Evolutionary conservation across 2,329 filamentous ascomycete genomes (phyloP).

Genomic region (Plectosphaerella plurivora): DNA sequence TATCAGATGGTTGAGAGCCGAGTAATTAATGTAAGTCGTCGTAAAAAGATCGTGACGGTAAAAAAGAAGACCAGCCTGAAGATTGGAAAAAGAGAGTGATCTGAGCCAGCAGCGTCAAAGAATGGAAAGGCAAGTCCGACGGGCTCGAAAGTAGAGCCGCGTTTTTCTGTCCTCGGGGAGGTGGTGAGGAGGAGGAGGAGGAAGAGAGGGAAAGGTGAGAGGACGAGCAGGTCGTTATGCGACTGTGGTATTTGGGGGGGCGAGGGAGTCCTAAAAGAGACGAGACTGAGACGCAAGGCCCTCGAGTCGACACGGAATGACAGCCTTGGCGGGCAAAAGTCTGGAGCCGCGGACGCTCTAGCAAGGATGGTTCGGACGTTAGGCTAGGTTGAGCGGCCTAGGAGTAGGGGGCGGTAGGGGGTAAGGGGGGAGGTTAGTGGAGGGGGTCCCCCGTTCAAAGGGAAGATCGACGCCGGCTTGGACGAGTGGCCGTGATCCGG

Average conservation of each 20-base stretch:
- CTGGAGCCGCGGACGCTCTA: neutral
- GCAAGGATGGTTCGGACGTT: neutral
- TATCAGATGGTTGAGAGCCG: neutral
- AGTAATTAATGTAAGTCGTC: constrained; percentile 4
- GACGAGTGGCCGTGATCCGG: constrained; percentile 9
- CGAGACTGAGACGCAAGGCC: constrained; percentile 6
- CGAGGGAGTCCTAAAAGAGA: constrained; percentile 31
- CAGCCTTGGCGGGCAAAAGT: constrained; percentile 7
- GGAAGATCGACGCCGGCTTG: constrained; percentile 2
- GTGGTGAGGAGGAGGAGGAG: constrained; percentile 9
- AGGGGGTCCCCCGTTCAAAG: neutral
- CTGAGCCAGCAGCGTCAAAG: constrained; percentile 56
- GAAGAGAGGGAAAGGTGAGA: constrained; percentile 5
- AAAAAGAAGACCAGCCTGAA: constrained; percentile 15
- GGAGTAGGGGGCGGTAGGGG: too few species aligned
- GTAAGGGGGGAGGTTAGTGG: too few species aligned
- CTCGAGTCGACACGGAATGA: constrained; percentile 1
- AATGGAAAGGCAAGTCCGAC: constrained; percentile 35
- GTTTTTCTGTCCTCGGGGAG: neutral
- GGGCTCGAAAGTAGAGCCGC: constrained; percentile 23
- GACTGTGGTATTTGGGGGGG: constrained; percentile 16
- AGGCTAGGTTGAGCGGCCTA: neutral
- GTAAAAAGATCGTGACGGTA: constrained; percentile 21
- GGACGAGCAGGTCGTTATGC: neutral
- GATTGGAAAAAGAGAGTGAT: constrained; percentile 32